Evolutionary conservation across 139 green algal species (phyloP), one percentile per base, ranked within the genome.

Genomic region (Tetraselmis chui): DNA sequence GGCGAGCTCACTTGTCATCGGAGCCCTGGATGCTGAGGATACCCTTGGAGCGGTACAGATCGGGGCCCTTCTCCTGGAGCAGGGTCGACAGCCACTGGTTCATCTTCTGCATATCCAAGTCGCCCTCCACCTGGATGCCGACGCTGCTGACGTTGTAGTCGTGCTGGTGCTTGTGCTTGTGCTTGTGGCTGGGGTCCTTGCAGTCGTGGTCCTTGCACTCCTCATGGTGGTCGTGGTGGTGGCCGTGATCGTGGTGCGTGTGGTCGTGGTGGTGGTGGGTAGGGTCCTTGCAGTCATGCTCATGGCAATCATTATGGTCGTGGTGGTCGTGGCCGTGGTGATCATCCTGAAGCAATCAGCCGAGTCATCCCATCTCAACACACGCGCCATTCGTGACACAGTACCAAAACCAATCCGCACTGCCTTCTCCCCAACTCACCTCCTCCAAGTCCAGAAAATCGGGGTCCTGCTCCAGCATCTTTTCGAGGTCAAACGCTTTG

Each of bases 1-100:
- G 0, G 28, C 0, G n/a, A 0, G 31, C 90, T 86, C 75, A 94
- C 90, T 93, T 94, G 84, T 96, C 83, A 23, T 92, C 80, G 23
- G 87, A 89, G 58, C 90, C 91, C 2, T 85, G 79, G n/a, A 97
- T 83, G 30, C 67, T 79, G 29, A 97, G 88, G 75, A 97, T 91
- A 79, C 91, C 91, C 84, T 94, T 94, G 45, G 80, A 89, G 32
- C 94, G 90, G 88, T 91, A 97, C 32, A 97, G 89, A 87, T 97
- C 93, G n/a, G 85, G 67, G 30, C 93, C 94, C 28, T 89, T 89
- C 77, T 92, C 88, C 31, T 74, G 25, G 59, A 91, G 80, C 87
- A 95, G 88, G 76, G 76, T 86, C 75, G 80, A 88, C 59, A 97
- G 89, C 92, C 92, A 97, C 23, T 25, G 32, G 45, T 97, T 92